phyloP scores from a whole-genome alignment of 176 grass and related monocot genomes.

The Urochloa ruziziensis region DNA sequence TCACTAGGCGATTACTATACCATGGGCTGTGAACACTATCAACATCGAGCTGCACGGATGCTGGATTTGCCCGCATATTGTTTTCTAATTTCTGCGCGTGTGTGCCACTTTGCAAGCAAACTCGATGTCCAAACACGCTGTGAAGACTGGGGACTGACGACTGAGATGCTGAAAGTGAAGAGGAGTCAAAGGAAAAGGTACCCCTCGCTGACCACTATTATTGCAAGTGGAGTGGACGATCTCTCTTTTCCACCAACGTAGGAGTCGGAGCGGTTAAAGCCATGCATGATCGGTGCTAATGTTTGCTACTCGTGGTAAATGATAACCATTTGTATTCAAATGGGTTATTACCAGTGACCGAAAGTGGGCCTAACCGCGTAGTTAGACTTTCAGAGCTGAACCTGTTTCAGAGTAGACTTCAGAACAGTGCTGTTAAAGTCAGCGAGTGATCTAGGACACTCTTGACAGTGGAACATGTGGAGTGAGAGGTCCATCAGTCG shows the following conservation, averaged over 20 bases:
- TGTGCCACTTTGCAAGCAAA: constrained; percentile 9
- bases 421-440: background rate
- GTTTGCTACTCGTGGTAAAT: background rate
- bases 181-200: constrained; percentile 10
- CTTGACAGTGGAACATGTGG: background rate
- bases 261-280: constrained; percentile 25
- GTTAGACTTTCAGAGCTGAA: constrained; percentile 5
- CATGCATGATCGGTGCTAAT: background rate
- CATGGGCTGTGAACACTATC: background rate
- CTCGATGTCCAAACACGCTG: background rate
- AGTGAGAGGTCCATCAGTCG: background rate
- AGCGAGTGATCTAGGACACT: background rate
- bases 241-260: constrained; percentile 21
- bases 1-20: background rate
- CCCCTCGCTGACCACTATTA: background rate
- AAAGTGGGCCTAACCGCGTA: constrained; percentile 34
- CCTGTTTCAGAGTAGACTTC: constrained; percentile 10
- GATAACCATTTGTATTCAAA: background rate
- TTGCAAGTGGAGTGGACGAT: constrained; percentile 42
- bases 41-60: background rate
- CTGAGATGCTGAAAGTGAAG: background rate
- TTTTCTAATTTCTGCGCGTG: background rate
- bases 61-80: background rate
- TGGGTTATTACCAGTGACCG: constrained; percentile 1
- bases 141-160: background rate